Evolutionary conservation across 140 eudicot species (phyloP).

Genomic region (Oenanthe javanica): DNA sequence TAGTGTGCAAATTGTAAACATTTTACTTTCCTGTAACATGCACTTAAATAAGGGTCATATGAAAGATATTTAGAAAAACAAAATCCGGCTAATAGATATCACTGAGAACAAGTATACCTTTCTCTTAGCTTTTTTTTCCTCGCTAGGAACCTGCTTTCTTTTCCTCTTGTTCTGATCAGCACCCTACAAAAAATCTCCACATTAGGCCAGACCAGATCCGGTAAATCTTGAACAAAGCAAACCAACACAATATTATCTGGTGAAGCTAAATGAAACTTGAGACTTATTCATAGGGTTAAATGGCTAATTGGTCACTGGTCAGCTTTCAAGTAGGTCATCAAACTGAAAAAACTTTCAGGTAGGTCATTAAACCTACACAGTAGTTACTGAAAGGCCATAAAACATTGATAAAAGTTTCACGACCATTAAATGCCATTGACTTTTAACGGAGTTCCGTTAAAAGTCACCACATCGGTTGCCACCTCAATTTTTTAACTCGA

Average conservation of each 20-base stretch:
- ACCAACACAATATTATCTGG: neutral
- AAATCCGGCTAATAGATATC: neutral
- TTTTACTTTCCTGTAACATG: neutral
- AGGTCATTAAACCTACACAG: too few relatives aligned
- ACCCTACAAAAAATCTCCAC: constrained; percentile 27
- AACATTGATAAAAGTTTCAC: too few relatives aligned
- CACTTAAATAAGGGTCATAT: constrained; percentile 1
- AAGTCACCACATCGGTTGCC: too few relatives aligned
- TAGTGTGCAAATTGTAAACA: neutral
- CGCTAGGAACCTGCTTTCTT: constrained; percentile 36
- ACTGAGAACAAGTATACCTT: constrained; percentile 34
- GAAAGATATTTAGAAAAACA: neutral
- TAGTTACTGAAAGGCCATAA: too few relatives aligned
- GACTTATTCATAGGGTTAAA: neutral
- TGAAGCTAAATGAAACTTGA: neutral
- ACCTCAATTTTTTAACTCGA: too few relatives aligned
- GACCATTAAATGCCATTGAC: too few relatives aligned
- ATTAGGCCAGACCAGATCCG: neutral
- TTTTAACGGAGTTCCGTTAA: too few relatives aligned
- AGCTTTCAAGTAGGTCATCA: too few relatives aligned
- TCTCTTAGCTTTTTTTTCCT: constrained; percentile 40
- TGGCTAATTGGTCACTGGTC: too few relatives aligned
- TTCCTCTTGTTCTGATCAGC: constrained; percentile 19
- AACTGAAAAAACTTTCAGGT: too few relatives aligned
- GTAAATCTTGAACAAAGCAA: neutral